Percentiles rank a stretch among this genome's conserved stretches.
Conservation (phyloP, 108 stramenopile species). For the Chaetoceros tenuissimus region DNA sequence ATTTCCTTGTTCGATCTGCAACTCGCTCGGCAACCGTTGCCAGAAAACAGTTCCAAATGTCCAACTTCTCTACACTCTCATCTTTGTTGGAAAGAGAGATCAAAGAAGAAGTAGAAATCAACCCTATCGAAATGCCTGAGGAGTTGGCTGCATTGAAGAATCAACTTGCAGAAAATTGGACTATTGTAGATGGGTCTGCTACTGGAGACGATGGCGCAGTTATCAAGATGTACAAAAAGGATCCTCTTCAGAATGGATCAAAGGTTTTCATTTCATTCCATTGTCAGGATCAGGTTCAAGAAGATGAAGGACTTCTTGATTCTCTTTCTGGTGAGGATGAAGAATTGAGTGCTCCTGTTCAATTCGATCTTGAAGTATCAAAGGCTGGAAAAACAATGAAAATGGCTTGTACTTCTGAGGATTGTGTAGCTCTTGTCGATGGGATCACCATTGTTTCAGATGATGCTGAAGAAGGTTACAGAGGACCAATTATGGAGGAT, state of each 20-base stretch:
- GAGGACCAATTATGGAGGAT: conserved; percentile 72
- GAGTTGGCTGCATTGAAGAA: conserved; percentile 23
- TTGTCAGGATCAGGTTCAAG: conserved; percentile 66
- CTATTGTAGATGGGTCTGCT: conserved; percentile 23
- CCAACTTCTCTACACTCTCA: neutral
- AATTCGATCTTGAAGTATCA: conserved; percentile 58
- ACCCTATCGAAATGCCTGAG: conserved; percentile 14
- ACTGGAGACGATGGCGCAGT: conserved; percentile 21
- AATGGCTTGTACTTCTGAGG: conserved; percentile 40
- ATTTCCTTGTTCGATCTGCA: too few species aligned
- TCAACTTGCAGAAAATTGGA: conserved; percentile 19
- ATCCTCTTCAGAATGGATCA: conserved; percentile 19
- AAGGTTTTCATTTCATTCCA: conserved; percentile 63
- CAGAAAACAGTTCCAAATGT: too few species aligned
- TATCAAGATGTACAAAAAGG: conserved; percentile 26
- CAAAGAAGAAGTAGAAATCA: conserved; percentile 23
- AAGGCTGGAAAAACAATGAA: conserved; percentile 68
- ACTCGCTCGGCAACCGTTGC: too few species aligned
- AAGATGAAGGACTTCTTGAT: conserved; percentile 25
- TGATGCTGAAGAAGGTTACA: conserved; percentile 36
- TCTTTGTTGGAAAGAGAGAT: conserved; percentile 19
- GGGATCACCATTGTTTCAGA: conserved; percentile 32
- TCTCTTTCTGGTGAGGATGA: conserved; percentile 12
- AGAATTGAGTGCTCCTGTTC: conserved; percentile 35
- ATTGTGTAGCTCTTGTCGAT: conserved; percentile 33